Conservation (phyloP, 140 eudicot genomes). For the Stevia rebaudiana region DNA sequence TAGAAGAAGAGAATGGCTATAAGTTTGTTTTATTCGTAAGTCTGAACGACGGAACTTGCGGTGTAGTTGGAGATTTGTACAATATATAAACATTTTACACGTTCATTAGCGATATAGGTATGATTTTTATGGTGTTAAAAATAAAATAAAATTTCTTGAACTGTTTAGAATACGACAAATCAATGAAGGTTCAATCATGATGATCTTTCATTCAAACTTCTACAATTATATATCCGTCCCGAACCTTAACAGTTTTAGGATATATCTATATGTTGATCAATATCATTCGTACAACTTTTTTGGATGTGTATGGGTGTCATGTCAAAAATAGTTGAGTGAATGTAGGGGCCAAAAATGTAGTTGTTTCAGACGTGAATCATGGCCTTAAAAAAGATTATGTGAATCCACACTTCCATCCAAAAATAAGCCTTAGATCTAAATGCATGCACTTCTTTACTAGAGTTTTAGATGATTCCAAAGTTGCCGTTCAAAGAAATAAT, state of each 20-base stretch:
- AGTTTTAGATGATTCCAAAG: not conserved
- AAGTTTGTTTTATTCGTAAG: too few relatives aligned
- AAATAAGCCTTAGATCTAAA: not conserved
- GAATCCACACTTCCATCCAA: not conserved
- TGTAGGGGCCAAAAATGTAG: slow-evolving; percentile 11
- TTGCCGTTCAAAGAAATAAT: too few relatives aligned
- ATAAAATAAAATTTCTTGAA: not conserved
- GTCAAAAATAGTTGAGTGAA: not conserved
- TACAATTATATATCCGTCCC: not conserved
- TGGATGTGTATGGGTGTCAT: not conserved
- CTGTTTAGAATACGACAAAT: not conserved
- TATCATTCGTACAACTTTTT: not conserved
- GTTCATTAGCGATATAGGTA: too few relatives aligned
- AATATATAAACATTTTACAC: too few relatives aligned
- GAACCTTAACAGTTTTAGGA: not conserved
- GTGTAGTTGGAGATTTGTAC: too few relatives aligned
- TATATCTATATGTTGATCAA: not conserved
- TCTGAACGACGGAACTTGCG: too few relatives aligned
- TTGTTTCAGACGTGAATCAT: not conserved
- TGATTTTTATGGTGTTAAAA: not conserved
- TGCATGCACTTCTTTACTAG: not conserved
- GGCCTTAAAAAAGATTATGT: not conserved
- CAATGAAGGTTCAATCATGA: not conserved
- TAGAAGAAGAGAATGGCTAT: too few relatives aligned
- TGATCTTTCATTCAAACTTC: not conserved